phyloP scores from a whole-genome alignment of 768 basidiomycete species.

The Boletus sp. region DNA sequence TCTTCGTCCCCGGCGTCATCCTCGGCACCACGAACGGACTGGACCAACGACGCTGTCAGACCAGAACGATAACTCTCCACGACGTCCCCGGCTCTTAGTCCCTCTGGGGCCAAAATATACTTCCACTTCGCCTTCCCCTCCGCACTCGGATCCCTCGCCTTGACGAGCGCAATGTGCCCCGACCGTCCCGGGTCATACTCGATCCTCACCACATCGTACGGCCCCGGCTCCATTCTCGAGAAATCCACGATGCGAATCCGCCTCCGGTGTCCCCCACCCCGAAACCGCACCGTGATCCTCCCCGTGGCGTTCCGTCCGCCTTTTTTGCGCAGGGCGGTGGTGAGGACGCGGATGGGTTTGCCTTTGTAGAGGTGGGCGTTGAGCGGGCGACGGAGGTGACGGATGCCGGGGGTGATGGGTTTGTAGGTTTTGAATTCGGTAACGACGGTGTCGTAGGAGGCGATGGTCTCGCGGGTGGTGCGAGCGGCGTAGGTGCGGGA shows the following conservation, averaged over 20 bases:
- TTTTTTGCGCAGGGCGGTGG: constrained; percentile 72
- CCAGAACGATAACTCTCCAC: constrained; percentile 85
- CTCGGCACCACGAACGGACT: constrained; percentile 31
- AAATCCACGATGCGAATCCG: constrained; percentile 89
- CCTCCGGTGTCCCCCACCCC: constrained; percentile 88
- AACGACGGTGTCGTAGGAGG: constrained; percentile 39
- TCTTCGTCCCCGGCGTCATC: neutral
- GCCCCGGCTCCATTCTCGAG: constrained; percentile 67
- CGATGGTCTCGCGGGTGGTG: constrained; percentile 29
- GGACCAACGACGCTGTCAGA: constrained; percentile 71
- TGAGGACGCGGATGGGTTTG: constrained; percentile 79
- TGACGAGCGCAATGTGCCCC: constrained; percentile 90
- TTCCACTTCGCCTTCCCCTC: constrained; percentile 64
- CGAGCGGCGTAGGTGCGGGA: constrained; percentile 36
- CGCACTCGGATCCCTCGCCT: constrained; percentile 52
- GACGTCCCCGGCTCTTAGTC: constrained; percentile 80
- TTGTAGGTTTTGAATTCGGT: constrained; percentile 85
- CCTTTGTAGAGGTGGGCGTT: constrained; percentile 83
- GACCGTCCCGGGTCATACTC: constrained; percentile 96
- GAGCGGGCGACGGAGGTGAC: constrained; percentile 81
- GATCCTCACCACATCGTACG: constrained; percentile 87
- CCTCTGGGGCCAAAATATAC: constrained; percentile 92
- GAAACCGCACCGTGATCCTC: constrained; percentile 79
- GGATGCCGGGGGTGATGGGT: constrained; percentile 80
- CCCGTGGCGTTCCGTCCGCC: constrained; percentile 87